A percentile compares a stretch with the other conserved stretches of the same genome.
Conservation (phyloP, 345 rosid species). For the Populus pruinosa region DNA sequence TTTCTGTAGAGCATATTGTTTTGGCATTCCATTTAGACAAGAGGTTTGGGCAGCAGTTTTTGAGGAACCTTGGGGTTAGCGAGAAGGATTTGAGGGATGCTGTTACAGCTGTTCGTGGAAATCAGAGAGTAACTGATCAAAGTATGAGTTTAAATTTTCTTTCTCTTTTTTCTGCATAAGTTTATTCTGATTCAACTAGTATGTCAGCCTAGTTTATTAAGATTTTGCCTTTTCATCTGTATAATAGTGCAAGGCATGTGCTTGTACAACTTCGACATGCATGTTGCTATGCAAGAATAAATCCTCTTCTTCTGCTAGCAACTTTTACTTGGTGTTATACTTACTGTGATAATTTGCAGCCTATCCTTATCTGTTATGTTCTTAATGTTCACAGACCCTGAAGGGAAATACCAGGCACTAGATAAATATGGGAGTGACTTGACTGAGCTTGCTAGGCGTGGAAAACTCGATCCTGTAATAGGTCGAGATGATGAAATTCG, state of each 20-base stretch:
- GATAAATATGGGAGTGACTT: conserved; percentile 90
- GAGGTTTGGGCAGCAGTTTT: conserved; percentile 71
- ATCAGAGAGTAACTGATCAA: conserved; percentile 89
- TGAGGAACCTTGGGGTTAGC: conserved; percentile 47
- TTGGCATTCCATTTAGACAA: conserved; percentile 61
- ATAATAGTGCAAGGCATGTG: background rate
- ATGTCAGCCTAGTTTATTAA: background rate
- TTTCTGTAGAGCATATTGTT: conserved; percentile 79
- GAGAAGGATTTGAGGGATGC: conserved; percentile 69
- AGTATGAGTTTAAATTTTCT: conserved; percentile 34
- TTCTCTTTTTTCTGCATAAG: background rate
- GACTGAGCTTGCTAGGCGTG: conserved; percentile 82
- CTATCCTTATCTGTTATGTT: conserved; percentile 1
- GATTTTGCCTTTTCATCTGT: too few species aligned
- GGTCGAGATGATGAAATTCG: conserved; percentile 90
- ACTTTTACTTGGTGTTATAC: too few species aligned
- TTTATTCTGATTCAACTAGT: background rate
- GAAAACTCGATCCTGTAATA: conserved; percentile 95
- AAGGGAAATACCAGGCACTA: conserved; percentile 75
- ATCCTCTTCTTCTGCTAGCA: background rate
- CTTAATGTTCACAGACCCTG: conserved; percentile 54
- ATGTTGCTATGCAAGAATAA: background rate
- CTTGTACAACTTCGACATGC: background rate
- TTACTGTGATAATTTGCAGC: background rate
- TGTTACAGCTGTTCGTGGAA: conserved; percentile 67